These are phyloP conservation scores for Camelina neglecta DNA, from an alignment of 345 rosid genomes.

Conservation along the genomic window DNA sequence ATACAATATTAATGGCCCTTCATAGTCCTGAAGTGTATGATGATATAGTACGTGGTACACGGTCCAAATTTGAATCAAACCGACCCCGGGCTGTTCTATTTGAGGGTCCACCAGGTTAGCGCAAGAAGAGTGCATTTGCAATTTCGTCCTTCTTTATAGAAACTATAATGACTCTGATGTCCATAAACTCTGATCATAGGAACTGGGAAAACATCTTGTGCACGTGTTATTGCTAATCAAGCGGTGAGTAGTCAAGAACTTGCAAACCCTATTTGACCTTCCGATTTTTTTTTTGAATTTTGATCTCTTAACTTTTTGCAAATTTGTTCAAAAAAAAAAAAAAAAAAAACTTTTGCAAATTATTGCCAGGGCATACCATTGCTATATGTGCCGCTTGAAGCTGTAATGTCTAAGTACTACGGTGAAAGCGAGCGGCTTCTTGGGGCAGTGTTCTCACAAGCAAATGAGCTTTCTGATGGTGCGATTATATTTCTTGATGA, in stretches of 20 bases:
- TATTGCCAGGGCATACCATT: constrained; percentile 75
- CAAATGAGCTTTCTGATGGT: constrained; percentile 82
- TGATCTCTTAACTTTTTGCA: constrained; percentile 6
- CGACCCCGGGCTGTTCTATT: constrained; percentile 95
- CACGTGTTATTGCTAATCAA: constrained; percentile 89
- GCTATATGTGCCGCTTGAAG: constrained; percentile 88
- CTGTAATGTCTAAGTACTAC: constrained; percentile 86
- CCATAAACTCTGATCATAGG: constrained; percentile 52
- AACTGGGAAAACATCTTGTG: constrained; percentile 96
- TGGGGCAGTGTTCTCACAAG: constrained; percentile 89
- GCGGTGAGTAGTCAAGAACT: constrained; percentile 59
- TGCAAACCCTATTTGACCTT: background rate
- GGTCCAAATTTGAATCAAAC: constrained; percentile 82
- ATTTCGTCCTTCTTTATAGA: background rate
- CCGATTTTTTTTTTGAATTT: background rate
- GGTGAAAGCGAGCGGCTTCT: constrained; percentile 89
- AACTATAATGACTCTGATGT: constrained; percentile 22
- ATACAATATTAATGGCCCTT: constrained; percentile 80
- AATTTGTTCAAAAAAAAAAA: background rate
- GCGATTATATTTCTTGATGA: constrained; percentile 91
- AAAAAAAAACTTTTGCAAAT: constrained; percentile 6
- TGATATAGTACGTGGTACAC: constrained; percentile 89
- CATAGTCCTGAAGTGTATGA: constrained; percentile 89
- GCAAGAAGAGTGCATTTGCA: background rate
- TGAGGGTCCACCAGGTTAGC: constrained; percentile 96